phyloP scores from a whole-genome alignment of 768 basidiomycete species.

The Daedalea quercina region DNA sequence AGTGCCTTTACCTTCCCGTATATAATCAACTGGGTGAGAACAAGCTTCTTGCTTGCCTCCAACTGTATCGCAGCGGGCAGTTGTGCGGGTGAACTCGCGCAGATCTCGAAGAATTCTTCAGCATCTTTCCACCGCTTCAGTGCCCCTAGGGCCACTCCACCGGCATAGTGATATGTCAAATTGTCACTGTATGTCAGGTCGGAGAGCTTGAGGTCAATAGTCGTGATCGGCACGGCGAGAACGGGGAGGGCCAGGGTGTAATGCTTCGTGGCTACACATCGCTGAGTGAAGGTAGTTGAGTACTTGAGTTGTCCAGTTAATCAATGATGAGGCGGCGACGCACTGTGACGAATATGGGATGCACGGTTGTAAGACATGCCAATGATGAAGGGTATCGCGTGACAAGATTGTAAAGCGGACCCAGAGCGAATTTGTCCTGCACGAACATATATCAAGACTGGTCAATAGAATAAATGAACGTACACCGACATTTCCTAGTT shows the following conservation, averaged over 20 bases:
- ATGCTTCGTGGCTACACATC: constrained; percentile 47
- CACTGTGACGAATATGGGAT: constrained; percentile 61
- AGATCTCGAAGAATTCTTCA: constrained; percentile 76
- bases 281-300: constrained; percentile 28
- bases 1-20: constrained; percentile 56
- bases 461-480: not conserved
- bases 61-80: constrained; percentile 70
- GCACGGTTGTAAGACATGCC: constrained; percentile 62
- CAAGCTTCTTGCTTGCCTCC: constrained; percentile 82
- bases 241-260: constrained; percentile 55
- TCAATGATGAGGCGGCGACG: constrained; percentile 12
- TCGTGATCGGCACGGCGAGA: constrained; percentile 55
- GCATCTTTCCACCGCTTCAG: constrained; percentile 65
- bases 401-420: constrained; percentile 53
- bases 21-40: constrained; percentile 71
- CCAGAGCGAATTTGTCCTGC: constrained; percentile 42
- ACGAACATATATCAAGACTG: constrained; percentile 21
- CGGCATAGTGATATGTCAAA: constrained; percentile 79
- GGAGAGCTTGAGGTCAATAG: constrained; percentile 50
- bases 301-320: not conserved
- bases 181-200: constrained; percentile 76
- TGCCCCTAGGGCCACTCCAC: constrained; percentile 59
- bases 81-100: constrained; percentile 40
- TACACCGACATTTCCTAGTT: constrained; percentile 42
- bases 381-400: constrained; percentile 51